Percentiles rank a stretch among this genome's conserved stretches.
Conservation (phyloP, 2,329 filamentous ascomycete species). For the Fusarium chuoi region DNA sequence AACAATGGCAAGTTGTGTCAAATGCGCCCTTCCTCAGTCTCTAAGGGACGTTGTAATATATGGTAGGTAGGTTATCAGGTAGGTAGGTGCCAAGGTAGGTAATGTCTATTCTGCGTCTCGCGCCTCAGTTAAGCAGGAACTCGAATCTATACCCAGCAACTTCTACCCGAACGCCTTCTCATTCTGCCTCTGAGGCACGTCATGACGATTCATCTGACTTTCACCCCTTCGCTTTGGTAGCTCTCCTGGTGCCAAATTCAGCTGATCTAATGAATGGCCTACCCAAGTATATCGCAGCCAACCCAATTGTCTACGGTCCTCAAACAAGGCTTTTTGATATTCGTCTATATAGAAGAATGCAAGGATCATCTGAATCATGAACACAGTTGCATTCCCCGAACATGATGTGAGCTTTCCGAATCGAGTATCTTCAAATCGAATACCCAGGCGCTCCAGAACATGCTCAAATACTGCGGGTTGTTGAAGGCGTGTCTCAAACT, state of each 20-base stretch:
- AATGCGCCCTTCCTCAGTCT: not conserved
- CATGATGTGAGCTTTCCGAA: slow-evolving; percentile 26
- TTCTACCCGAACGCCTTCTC: slow-evolving; percentile 8
- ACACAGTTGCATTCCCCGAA: slow-evolving; percentile 24
- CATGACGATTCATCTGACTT: slow-evolving; percentile 20
- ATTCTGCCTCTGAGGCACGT: slow-evolving; percentile 16
- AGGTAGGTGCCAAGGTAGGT: too few species aligned
- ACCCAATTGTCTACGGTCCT: not conserved
- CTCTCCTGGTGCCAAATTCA: slow-evolving; percentile 22
- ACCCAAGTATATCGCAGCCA: slow-evolving; percentile 37
- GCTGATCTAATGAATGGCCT: slow-evolving; percentile 30
- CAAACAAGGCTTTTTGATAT: slow-evolving; percentile 11
- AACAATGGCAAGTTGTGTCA: not conserved
- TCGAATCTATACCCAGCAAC: not conserved
- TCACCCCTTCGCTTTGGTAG: not conserved
- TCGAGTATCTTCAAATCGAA: slow-evolving; percentile 29
- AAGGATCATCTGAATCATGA: slow-evolving; percentile 14
- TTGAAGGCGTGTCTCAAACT: slow-evolving; percentile 11
- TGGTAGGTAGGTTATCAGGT: too few species aligned
- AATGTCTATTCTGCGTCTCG: not conserved
- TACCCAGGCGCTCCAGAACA: slow-evolving; percentile 23
- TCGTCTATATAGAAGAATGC: slow-evolving; percentile 24
- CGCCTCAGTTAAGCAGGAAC: too few species aligned
- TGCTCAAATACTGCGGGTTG: slow-evolving; percentile 16
- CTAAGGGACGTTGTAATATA: not conserved